Conservation (phyloP, 1,284 basidiomycete species). For the Xerocomus amazonicus region DNA sequence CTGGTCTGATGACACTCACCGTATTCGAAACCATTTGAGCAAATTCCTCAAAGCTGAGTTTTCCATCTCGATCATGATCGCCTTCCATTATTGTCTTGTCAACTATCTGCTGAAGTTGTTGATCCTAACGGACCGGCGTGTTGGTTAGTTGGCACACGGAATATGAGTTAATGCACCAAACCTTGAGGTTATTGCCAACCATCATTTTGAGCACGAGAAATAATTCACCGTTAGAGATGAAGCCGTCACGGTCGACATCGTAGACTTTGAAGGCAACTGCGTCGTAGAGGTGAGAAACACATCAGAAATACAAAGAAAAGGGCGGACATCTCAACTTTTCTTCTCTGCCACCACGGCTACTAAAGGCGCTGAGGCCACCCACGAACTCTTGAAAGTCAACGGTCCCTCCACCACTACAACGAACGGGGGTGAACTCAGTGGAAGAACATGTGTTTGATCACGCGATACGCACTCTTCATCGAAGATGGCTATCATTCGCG, state of each 20-base stretch:
- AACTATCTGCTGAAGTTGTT: slow-evolving; percentile 98
- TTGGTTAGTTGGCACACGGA: background rate
- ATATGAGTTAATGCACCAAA: slow-evolving; percentile 30
- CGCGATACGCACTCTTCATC: slow-evolving; percentile 85
- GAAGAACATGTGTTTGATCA: slow-evolving; percentile 2
- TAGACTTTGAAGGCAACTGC: slow-evolving; percentile 98
- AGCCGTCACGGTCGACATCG: slow-evolving; percentile 96
- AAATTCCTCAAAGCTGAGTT: slow-evolving; percentile 96
- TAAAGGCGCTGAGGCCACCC: slow-evolving; percentile 95
- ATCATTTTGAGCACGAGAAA: slow-evolving; percentile 99
- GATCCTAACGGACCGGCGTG: slow-evolving; percentile 57
- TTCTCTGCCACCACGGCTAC: slow-evolving; percentile 91
- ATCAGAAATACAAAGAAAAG: slow-evolving; percentile 10
- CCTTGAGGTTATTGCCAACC: slow-evolving; percentile 98
- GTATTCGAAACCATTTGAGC: slow-evolving; percentile 96
- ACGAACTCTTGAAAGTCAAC: slow-evolving; percentile 99
- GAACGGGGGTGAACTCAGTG: background rate
- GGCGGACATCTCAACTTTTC: slow-evolving; percentile 92
- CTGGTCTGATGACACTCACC: slow-evolving; percentile 41
- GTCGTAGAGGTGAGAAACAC: slow-evolving; percentile 8
- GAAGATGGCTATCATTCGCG: slow-evolving; percentile 98
- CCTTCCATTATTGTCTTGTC: slow-evolving; percentile 99
- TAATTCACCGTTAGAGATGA: slow-evolving; percentile 97
- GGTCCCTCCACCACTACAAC: slow-evolving; percentile 87
- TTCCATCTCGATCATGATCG: slow-evolving; percentile 96